Evolutionary conservation across 768 basidiomycete species (phyloP), one percentile per base, ranked within the genome.

Genomic region (Paxillus involutus): DNA sequence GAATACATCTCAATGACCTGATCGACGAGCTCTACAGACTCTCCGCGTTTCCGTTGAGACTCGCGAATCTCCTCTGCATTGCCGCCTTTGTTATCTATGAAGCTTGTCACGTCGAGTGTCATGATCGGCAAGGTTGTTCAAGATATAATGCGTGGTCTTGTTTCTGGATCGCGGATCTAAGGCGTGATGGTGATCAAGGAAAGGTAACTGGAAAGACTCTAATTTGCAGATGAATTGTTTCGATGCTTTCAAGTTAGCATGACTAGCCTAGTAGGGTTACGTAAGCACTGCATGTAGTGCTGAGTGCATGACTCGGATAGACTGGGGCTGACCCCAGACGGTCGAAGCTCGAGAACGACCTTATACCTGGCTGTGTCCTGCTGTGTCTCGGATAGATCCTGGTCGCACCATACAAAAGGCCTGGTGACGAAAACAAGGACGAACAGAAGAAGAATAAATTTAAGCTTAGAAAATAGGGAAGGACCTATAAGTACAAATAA

Each of bases 1-100:
- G 81, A 72, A 65, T 98, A 97, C 85, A 95, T 86, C 65, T 84
- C 83, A 55, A 98, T 86, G 54, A 98, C 83, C 70, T 98, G 93
- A 71, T 98, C 94, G 14, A 98, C 95, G 60, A 97, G 70, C 70
- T 94, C 95, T 48, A 91, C 91, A 17, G 89, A 81, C 52, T 93
- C 86, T 10, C 90, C 91, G 45, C 97, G 84, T 73, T 92, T 94
- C 64, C 85, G 78, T 76, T 99, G 96, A 4, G 95, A 98, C 63
- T 93, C 93, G 52, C 88, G 78, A 57, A 98, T 94, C 66, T 86
- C 82, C 60, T 89, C 86, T 14, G 95, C 85, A 75, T 97, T 91
- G 35, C 97, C 97, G 24, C 95, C 97, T 69, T 93, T 94, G 73
- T 73, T 82, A 65, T 91, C 86, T 60, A 94, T 90, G 61, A 94